These are phyloP conservation scores for Endoconidiophora laricicola DNA, from an alignment of 2,329 filamentous ascomycete genomes.

Conservation along the genomic window DNA sequence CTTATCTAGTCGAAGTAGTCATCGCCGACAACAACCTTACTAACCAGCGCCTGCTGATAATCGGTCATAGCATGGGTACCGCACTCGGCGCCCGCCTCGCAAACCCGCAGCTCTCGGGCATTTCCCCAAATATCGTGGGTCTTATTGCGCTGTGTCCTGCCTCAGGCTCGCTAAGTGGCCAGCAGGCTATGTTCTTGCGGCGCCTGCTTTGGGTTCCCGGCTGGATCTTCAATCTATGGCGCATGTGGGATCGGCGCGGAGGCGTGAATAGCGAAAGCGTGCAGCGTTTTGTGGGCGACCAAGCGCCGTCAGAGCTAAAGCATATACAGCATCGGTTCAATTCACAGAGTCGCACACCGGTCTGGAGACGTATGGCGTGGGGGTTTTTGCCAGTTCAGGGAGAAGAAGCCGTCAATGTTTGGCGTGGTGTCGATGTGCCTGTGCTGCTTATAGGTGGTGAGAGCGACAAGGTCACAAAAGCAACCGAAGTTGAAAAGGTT, in stretches of 20 bases:
- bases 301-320: conserved; percentile 48
- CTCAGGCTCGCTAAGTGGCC: conserved; percentile 42
- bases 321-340: conserved; percentile 61
- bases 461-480: conserved; percentile 59
- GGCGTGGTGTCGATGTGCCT: conserved; percentile 56
- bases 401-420: conserved; percentile 41
- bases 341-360: conserved; percentile 61
- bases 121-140: conserved; percentile 18
- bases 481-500: conserved; percentile 54
- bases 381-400: conserved; percentile 42
- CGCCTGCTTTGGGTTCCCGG: conserved; percentile 52
- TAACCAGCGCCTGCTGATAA: conserved; percentile 58
- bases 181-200: conserved; percentile 27
- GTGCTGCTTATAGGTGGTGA: conserved; percentile 66
- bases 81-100: conserved; percentile 60
- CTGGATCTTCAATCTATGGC: conserved; percentile 58
- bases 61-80: conserved; percentile 85
- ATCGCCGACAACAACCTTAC: conserved; percentile 58
- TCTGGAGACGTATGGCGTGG: conserved; percentile 67
- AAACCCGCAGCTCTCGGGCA: conserved; percentile 35
- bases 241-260: conserved; percentile 62
- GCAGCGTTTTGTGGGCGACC: conserved; percentile 52
- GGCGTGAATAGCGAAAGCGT: conserved; percentile 67
- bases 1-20: conserved; percentile 55
- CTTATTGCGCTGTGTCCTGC: conserved; percentile 70